A percentile compares a stretch with the other conserved stretches of the same genome.
These are phyloP conservation scores for Eucalyptus decipiens DNA, from an alignment of 345 rosid genomes.

Conservation along the genomic window DNA sequence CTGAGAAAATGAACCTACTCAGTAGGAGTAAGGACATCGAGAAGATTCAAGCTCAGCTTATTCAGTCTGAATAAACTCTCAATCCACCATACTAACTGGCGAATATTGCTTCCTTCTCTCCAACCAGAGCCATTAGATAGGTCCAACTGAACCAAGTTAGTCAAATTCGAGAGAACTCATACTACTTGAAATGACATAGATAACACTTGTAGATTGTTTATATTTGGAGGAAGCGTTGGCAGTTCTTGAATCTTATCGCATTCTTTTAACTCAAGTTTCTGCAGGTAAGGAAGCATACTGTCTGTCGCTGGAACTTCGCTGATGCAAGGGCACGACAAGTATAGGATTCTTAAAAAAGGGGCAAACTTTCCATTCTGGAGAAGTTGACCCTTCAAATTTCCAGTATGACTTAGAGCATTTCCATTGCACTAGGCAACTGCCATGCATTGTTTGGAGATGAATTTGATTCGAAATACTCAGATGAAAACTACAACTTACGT, in stretches of 20 bases:
- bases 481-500: not conserved
- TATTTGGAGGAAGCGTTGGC: fast-evolving
- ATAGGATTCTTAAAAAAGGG: not conserved
- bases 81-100: fast-evolving
- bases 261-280: not conserved
- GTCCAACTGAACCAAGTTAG: not conserved
- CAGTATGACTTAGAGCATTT: not conserved
- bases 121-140: fast-evolving
- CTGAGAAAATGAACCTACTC: fast-evolving
- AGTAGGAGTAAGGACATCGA: fast-evolving
- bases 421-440: not conserved
- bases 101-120: fast-evolving
- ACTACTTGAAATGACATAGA: fast-evolving
- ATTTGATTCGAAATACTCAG: not conserved
- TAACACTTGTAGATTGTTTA: not conserved
- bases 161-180: fast-evolving
- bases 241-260: not conserved
- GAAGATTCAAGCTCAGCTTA: no score
- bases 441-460: not conserved
- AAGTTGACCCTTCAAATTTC: not conserved
- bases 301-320: not conserved
- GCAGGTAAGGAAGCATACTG: not conserved
- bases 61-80: no score
- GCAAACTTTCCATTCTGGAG: not conserved
- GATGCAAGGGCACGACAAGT: not conserved